Conservation (phyloP, 202 grass and related monocot species). For the Hordeum pubiflorum region DNA sequence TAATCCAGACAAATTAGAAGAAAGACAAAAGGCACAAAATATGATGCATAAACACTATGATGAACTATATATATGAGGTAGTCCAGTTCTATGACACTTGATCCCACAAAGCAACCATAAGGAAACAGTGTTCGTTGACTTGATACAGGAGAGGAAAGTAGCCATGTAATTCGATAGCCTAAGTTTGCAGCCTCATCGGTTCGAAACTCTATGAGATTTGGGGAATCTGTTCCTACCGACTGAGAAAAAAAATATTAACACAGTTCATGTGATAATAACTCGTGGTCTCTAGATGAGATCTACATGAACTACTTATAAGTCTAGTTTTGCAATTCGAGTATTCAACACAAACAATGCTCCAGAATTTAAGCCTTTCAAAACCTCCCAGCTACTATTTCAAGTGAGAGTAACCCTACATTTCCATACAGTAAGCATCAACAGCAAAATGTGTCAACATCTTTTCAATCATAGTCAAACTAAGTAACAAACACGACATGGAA, state of each 20-base stretch:
- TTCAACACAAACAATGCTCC: neutral
- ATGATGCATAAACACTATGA: neutral
- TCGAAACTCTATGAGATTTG: neutral
- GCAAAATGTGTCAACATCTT: neutral
- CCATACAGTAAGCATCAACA: neutral
- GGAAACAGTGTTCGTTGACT: neutral
- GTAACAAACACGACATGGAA: neutral
- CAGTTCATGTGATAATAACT: neutral
- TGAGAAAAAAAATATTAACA: neutral
- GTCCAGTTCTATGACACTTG: neutral
- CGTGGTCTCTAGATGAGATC: neutral
- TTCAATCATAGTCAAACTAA: neutral
- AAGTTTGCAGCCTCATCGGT: neutral
- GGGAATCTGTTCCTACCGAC: neutral
- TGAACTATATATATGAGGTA: constrained; percentile 1
- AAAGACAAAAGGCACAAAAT: neutral
- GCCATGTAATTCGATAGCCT: neutral
- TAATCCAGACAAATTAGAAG: neutral
- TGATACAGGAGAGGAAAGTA: neutral
- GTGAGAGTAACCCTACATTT: neutral
- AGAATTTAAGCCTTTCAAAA: neutral
- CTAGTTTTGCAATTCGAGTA: neutral
- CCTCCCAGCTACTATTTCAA: neutral
- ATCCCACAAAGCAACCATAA: neutral
- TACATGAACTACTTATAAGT: neutral